Evolutionary conservation across 371 early-diverging fungal genomes (phyloP).

Genomic region (Umbelopsis sp.): DNA sequence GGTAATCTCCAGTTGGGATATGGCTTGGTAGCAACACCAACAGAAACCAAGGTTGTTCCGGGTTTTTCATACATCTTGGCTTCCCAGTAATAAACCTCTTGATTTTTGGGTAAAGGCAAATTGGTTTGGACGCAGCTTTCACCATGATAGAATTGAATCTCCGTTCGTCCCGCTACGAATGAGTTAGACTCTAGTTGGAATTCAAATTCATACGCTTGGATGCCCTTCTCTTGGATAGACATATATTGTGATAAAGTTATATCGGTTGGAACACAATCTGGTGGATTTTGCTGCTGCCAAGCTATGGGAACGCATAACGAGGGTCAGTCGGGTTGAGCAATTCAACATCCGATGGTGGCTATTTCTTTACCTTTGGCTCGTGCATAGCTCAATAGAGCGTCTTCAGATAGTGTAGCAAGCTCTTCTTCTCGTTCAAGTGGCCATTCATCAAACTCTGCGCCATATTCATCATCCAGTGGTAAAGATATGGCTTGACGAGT

Average conservation of each 20-base stretch:
- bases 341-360: background rate
- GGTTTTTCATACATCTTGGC: conserved; percentile 78
- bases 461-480: conserved; percentile 25
- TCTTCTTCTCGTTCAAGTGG: conserved; percentile 41
- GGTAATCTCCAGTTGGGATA: conserved; percentile 71
- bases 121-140: conserved; percentile 83
- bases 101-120: conserved; percentile 75
- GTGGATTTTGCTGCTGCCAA: conserved; percentile 63
- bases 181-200: conserved; percentile 67
- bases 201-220: conserved; percentile 84
- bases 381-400: conserved; percentile 49
- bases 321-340: background rate
- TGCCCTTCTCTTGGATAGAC: conserved; percentile 84
- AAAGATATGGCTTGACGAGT: conserved; percentile 40
- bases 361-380: conserved; percentile 41
- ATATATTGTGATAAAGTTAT: conserved; percentile 65
- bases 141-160: conserved; percentile 72
- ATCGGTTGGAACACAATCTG: conserved; percentile 63
- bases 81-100: conserved; percentile 79
- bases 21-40: conserved; percentile 74
- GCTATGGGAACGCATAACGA: conserved; percentile 23
- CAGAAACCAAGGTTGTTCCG: conserved; percentile 56
- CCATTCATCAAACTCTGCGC: conserved; percentile 40
- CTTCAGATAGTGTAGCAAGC: conserved; percentile 41
- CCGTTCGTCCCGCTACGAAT: conserved; percentile 79